Conservation (phyloP, 1,284 basidiomycete species). For the Ceratobasidium sp. region DNA sequence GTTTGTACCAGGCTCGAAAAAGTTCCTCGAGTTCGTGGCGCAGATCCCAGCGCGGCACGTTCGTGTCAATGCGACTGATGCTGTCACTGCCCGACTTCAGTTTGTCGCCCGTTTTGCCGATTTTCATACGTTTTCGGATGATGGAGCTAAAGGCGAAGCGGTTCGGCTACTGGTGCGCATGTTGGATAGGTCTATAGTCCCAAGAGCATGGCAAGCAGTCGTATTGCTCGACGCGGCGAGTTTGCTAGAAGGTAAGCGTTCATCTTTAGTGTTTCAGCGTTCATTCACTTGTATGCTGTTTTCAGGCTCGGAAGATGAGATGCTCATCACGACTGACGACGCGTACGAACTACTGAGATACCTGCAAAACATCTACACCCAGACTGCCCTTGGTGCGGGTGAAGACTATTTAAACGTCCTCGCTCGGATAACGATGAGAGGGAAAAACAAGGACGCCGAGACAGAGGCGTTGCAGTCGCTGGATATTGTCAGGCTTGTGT, state of each 20-base stretch:
- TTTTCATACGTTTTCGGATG: slow-evolving; percentile 42
- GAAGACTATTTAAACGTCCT: slow-evolving; percentile 43
- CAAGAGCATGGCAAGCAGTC: slow-evolving; percentile 46
- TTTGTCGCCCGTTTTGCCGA: slow-evolving; percentile 43
- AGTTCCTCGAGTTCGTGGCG: slow-evolving; percentile 25
- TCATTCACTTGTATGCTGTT: not conserved
- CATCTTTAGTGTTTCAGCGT: not conserved
- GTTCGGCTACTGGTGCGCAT: slow-evolving; percentile 40
- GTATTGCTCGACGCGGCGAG: slow-evolving; percentile 43
- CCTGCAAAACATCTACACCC: slow-evolving; percentile 44
- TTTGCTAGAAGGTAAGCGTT: slow-evolving; percentile 42
- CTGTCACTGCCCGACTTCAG: slow-evolving; percentile 39
- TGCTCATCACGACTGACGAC: slow-evolving; percentile 43
- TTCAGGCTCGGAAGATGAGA: slow-evolving; percentile 41
- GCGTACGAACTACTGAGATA: slow-evolving; percentile 44
- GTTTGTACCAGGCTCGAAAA: slow-evolving; percentile 9
- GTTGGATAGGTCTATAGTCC: slow-evolving; percentile 42
- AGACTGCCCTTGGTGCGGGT: slow-evolving; percentile 41
- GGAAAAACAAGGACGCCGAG: slow-evolving; percentile 21
- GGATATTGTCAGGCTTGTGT: slow-evolving; percentile 42
- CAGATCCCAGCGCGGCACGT: slow-evolving; percentile 39
- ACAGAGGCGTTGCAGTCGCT: slow-evolving; percentile 41
- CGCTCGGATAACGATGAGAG: slow-evolving; percentile 30
- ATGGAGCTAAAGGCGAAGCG: slow-evolving; percentile 43
- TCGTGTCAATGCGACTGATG: slow-evolving; percentile 37